Evolutionary conservation across 2,329 filamentous ascomycete genomes (phyloP).

Genomic region (Stylonectria norvegica): DNA sequence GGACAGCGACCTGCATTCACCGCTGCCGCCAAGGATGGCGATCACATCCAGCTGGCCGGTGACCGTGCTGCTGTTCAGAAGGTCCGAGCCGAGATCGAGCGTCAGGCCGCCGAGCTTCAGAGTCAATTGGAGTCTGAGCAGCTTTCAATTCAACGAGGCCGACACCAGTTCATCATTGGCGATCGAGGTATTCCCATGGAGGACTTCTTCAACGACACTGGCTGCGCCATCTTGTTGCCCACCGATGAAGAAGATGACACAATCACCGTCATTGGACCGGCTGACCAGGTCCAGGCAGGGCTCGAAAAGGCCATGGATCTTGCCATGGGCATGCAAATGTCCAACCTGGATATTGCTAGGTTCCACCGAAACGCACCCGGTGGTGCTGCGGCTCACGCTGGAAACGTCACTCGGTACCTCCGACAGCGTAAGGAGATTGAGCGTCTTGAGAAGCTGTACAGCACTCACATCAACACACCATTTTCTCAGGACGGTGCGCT

Average conservation of each 20-base stretch:
- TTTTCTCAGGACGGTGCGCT: constrained; percentile 64
- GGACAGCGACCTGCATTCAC: constrained; percentile 68
- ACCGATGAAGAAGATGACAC: constrained; percentile 74
- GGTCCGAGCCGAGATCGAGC: constrained; percentile 76
- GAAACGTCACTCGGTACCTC: constrained; percentile 83
- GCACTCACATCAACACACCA: constrained; percentile 84
- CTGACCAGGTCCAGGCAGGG: constrained; percentile 68
- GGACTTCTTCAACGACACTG: constrained; percentile 85
- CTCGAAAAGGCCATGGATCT: constrained; percentile 84
- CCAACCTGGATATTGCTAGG: constrained; percentile 75
- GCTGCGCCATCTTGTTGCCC: constrained; percentile 83
- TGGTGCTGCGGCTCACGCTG: constrained; percentile 74
- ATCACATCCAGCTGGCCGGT: constrained; percentile 80
- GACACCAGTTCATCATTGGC: constrained; percentile 93
- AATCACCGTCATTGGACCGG: constrained; percentile 79
- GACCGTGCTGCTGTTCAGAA: constrained; percentile 80
- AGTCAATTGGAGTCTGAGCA: constrained; percentile 74
- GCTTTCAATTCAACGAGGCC: constrained; percentile 76
- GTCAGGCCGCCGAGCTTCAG: constrained; percentile 70
- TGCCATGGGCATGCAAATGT: constrained; percentile 81
- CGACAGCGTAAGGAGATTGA: constrained; percentile 77
- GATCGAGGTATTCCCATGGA: constrained; percentile 75
- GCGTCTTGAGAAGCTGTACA: constrained; percentile 74
- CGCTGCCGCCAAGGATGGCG: constrained; percentile 63
- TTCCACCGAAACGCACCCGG: constrained; percentile 72